A percentile compares a stretch with the other conserved stretches of the same genome.
These are phyloP conservation scores for Diospyros kaki DNA, from an alignment of 148 eudicot genomes.

Conservation along the genomic window DNA sequence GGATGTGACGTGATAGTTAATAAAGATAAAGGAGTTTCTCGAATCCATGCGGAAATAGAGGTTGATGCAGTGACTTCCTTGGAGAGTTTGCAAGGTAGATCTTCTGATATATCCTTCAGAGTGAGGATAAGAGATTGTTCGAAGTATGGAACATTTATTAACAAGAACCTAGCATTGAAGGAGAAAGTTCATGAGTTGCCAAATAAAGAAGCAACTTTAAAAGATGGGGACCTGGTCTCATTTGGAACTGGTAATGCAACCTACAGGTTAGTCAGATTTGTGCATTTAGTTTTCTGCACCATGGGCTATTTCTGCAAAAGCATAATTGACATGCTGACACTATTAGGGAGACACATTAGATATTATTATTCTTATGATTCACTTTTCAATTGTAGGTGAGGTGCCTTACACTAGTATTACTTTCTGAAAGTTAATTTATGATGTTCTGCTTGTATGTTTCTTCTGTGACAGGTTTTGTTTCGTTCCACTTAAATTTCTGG, in stretches of 20 bases:
- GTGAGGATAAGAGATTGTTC: slow-evolving; percentile 85
- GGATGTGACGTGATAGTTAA: slow-evolving; percentile 80
- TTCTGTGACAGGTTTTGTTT: slow-evolving; percentile 60
- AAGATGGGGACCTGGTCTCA: slow-evolving; percentile 73
- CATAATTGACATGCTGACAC: background rate
- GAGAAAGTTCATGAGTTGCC: slow-evolving; percentile 80
- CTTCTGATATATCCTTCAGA: slow-evolving; percentile 36
- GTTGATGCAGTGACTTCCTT: slow-evolving; percentile 62
- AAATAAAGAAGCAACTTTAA: slow-evolving; percentile 52
- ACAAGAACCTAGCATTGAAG: slow-evolving; percentile 32
- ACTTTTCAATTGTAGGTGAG: background rate
- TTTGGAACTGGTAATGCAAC: slow-evolving; percentile 89
- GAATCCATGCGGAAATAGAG: slow-evolving; percentile 84
- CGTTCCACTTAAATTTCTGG: slow-evolving; percentile 56
- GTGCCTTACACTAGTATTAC: background rate
- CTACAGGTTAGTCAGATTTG: slow-evolving; percentile 51
- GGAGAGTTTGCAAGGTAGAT: slow-evolving; percentile 28
- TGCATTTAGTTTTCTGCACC: background rate
- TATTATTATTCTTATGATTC: background rate
- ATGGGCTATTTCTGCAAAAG: background rate
- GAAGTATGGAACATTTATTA: slow-evolving; percentile 81
- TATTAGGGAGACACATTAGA: no score
- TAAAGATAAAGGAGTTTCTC: slow-evolving; percentile 90
- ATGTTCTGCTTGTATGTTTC: slow-evolving; percentile 3
- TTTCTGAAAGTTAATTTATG: background rate